A percentile compares a stretch with the other conserved stretches of the same genome.
Evolutionary conservation across 441 rosid species (phyloP).

Genomic region (Arabidopsis hybrid): DNA sequence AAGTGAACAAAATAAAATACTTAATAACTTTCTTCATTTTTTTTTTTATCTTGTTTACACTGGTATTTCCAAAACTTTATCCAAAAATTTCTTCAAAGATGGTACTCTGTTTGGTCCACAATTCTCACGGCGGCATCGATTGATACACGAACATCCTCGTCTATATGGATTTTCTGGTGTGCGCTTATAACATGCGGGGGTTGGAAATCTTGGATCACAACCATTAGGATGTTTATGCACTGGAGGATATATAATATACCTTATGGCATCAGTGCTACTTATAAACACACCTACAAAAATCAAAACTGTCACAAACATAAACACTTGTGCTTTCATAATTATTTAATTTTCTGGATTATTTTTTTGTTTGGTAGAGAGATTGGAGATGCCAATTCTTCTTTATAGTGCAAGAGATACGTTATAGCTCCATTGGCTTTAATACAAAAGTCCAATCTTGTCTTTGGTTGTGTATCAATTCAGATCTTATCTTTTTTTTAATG

Average conservation of each 20-base stretch:
- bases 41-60: too few species aligned
- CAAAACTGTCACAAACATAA: conserved; percentile 17
- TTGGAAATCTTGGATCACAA: conserved; percentile 15
- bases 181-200: not conserved
- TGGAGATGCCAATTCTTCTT: not conserved
- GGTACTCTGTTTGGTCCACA: not conserved
- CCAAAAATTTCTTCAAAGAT: not conserved
- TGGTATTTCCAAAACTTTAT: too few species aligned
- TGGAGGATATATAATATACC: not conserved
- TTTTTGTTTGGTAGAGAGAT: not conserved
- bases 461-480: too few species aligned
- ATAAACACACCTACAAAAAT: not conserved
- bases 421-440: not conserved
- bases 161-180: not conserved
- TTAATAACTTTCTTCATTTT: too few species aligned
- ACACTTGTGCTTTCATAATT: conserved; percentile 5
- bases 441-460: too few species aligned
- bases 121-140: not conserved
- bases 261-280: not conserved
- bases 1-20: too few species aligned
- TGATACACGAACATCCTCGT: fast-evolving
- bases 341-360: not conserved
- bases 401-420: not conserved
- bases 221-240: not conserved
- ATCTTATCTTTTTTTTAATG: too few species aligned